Evolutionary conservation across 2,329 filamentous ascomycete genomes (phyloP), one percentile per base, ranked within the genome.

Genomic region (Arachnomyces sp.): DNA sequence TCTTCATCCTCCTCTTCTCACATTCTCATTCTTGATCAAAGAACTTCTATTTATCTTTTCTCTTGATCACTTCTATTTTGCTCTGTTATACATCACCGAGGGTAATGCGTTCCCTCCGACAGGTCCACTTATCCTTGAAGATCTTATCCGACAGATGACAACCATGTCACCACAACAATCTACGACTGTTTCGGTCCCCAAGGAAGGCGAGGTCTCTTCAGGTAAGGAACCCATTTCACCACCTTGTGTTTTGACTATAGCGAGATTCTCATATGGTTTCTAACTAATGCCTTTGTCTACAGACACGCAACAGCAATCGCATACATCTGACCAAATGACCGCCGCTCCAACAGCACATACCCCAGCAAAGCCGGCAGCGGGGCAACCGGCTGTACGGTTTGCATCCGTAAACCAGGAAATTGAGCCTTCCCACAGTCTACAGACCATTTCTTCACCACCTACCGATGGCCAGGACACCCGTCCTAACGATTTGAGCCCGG

Each of bases 391-490:
- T 43, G 84, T 88, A 40, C 82, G 83, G 43, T 89, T 88, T 61
- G 80, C 82, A 40, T 78, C 82, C 18, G 71, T 75, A 46, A 77
- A 82, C 44, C 72, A 87, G 56, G 81, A 87, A 61, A 86, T 87
- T 52, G 69, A 75, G 43, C 75, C 78, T 11, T 56, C 56, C 16
- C 53, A 31, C 55, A 61, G 45, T 56, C 56, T 45, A 44, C 57
- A 40, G 57, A 53, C 43, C 4, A 31, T 17, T 28, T 36, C 34
- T 12, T 40, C 43, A 43, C 39, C 42, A 30, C 44, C 40, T 31
- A 40, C 38, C 33, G 37, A 45, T 7, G 47, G 41, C 3, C 40
- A 39, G 39, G 56, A 36, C 33, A 48, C 31, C 28, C 35, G 44
- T 34, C 47, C 52, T 31, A 50, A 55, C 43, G 55, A 57, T 37